Percentiles rank a stretch among this genome's conserved stretches.
Evolutionary conservation across 371 early-diverging fungal genomes (phyloP).

Genomic region (Parasitella parasitica): DNA sequence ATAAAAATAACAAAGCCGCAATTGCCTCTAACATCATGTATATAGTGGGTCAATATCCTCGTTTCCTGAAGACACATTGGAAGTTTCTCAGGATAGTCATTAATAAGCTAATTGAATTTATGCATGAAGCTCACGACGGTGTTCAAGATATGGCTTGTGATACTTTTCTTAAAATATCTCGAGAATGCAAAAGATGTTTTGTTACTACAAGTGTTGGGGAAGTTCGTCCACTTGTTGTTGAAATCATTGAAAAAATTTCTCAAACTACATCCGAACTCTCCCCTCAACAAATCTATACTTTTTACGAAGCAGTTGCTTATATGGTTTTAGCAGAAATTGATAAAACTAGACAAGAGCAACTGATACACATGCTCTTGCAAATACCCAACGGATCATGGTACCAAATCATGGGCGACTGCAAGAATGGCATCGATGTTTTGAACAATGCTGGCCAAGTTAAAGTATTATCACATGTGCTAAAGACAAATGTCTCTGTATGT

Average conservation of each 20-base stretch:
- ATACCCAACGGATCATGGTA: conserved; percentile 88
- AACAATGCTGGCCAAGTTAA: conserved; percentile 83
- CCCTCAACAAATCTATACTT: conserved; percentile 92
- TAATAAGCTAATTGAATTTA: conserved; percentile 99
- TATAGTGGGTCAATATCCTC: conserved; percentile 99
- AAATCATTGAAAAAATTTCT: conserved; percentile 79
- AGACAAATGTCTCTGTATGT: conserved; percentile 93
- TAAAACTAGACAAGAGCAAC: conserved; percentile 67
- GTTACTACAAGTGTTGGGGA: conserved; percentile 86
- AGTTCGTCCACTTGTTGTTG: conserved; percentile 87
- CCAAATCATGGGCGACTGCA: conserved; percentile 70
- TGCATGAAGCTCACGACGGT: conserved; percentile 99
- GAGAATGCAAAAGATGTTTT: conserved; percentile 96
- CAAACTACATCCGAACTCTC: conserved; percentile 84
- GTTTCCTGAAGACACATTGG: conserved; percentile 98
- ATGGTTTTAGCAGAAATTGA: conserved; percentile 92
- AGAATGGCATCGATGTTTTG: conserved; percentile 67
- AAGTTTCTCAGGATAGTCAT: conserved; percentile 99
- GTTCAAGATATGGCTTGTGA: conserved; percentile 99
- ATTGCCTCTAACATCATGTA: conserved; percentile 99
- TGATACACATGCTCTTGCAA: conserved; percentile 85
- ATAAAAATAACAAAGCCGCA: conserved; percentile 99
- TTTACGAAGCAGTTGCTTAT: conserved; percentile 96
- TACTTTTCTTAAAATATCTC: conserved; percentile 98
- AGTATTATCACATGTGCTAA: conserved; percentile 86